Evolutionary conservation across 2,329 filamentous ascomycete species (phyloP), one percentile per base, ranked within the genome.

Genomic region (Fusarium sp.): DNA sequence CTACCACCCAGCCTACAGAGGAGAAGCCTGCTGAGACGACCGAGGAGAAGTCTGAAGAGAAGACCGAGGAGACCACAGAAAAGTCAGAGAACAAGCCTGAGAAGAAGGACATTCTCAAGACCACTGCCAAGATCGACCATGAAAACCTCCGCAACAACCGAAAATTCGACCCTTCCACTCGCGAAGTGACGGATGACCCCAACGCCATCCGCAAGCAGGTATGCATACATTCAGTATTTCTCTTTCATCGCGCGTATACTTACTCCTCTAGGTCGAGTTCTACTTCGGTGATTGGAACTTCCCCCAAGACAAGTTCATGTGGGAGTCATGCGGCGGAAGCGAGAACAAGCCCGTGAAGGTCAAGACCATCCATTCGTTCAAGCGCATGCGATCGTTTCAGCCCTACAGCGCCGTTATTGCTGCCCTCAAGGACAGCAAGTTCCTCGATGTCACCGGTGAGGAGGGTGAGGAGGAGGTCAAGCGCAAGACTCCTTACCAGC

Each of bases 211-310:
- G 93, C 78, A 91, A 91, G 77, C 95, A 97, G 86, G 92, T 93
- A 84, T 78, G 42, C 43, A 45, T 20, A 42, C 36, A 44, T 26
- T 50, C 50, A 15, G 44, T 43, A 4, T 38, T 9, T 10, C 20
- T 31, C 15, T 22, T 10, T 5, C 17, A 11, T 38, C 20, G 56
- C 26, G 22, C 38, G 42, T 36, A 22, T 34, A 24, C 59, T 66
- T 39, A 72, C 48, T 34, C 44, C 48, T 52, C 31, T 72, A 97
- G 92, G 93, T 97, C 74, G 94, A 98, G 79, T 98, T 97, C 81
- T 98, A 98, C 86, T 97, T 98, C 82, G 92, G 92, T 75, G 92
- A 97, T 80, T 92, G 91, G 76, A 98, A 98, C 82, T 88, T 99
- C 38, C 91, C 92, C 52, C 90, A 89, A 75, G 97, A 99, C 82